Evolutionary conservation across 305 asterid species (phyloP).

Genomic region (Withania somnifera): DNA sequence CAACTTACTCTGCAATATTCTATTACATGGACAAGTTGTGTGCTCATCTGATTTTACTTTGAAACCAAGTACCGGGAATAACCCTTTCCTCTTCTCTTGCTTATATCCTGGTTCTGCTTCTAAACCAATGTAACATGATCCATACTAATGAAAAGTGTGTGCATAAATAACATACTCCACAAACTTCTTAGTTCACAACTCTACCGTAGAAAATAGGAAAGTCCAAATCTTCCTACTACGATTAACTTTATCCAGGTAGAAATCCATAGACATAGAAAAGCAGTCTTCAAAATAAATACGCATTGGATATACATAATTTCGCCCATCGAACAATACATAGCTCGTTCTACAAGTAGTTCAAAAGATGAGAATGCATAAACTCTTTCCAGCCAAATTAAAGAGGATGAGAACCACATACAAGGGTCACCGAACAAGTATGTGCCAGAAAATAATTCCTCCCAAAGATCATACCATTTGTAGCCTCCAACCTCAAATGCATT

Average conservation of each 20-base stretch:
- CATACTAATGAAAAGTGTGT: background rate
- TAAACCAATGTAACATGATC: background rate
- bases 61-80: background rate
- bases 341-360: background rate
- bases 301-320: background rate
- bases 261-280: background rate
- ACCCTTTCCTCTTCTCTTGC: background rate
- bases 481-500: slow-evolving; percentile 89
- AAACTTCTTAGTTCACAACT: background rate
- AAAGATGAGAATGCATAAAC: background rate
- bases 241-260: background rate
- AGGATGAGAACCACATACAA: background rate
- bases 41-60: background rate
- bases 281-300: background rate
- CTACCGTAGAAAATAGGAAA: background rate
- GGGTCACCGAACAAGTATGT: background rate
- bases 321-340: background rate
- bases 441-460: background rate
- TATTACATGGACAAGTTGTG: background rate
- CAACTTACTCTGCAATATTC: background rate
- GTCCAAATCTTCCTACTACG: background rate
- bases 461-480: slow-evolving; percentile 65
- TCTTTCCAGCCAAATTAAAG: background rate
- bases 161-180: background rate
- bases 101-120: background rate